Percentiles rank a stretch among this genome's conserved stretches.
phyloP scores from a whole-genome alignment of 495 filamentous ascomycete genomes.

The Gamarada debralockiae region DNA sequence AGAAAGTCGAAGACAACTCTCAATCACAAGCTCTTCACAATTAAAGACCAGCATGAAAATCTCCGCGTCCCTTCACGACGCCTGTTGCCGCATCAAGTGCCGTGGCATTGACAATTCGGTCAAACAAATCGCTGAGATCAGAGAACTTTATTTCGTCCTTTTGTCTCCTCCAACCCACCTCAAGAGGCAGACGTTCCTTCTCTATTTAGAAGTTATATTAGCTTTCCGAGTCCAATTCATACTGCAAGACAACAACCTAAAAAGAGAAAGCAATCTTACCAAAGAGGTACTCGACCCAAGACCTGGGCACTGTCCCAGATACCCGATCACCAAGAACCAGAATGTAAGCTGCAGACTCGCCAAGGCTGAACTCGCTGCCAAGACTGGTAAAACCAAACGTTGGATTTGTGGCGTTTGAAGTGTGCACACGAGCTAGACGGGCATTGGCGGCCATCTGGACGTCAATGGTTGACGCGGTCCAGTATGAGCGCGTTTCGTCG shows the following conservation, averaged over 20 bases:
- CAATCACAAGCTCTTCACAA: not conserved
- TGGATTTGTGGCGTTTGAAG: conserved; percentile 43
- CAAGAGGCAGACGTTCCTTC: conserved; percentile 42
- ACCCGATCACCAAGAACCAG: conserved; percentile 38
- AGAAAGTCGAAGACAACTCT: too few species aligned
- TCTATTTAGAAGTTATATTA: conserved; percentile 23
- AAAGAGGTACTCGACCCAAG: conserved; percentile 43
- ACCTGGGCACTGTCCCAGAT: conserved; percentile 31
- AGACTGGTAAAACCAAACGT: conserved; percentile 30
- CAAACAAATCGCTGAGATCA: conserved; percentile 1
- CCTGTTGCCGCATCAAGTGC: not conserved
- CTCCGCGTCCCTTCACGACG: not conserved
- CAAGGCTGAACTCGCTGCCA: conserved; percentile 37
- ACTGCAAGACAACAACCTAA: not conserved
- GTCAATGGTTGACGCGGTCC: conserved; percentile 34
- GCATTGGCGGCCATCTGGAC: conserved; percentile 39
- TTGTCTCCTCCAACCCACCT: conserved; percentile 36
- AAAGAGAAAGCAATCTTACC: conserved; percentile 33
- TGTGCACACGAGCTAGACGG: conserved; percentile 37
- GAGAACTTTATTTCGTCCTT: not conserved
- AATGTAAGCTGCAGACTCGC: conserved; percentile 43
- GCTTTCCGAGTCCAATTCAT: not conserved
- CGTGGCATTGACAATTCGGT: conserved; percentile 10
- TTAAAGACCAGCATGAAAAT: conserved; percentile 1
- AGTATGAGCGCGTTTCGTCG: conserved; percentile 39